phyloP scores from a whole-genome alignment of 2,329 filamentous ascomycete species.

The Paracamarosporium sp. region DNA sequence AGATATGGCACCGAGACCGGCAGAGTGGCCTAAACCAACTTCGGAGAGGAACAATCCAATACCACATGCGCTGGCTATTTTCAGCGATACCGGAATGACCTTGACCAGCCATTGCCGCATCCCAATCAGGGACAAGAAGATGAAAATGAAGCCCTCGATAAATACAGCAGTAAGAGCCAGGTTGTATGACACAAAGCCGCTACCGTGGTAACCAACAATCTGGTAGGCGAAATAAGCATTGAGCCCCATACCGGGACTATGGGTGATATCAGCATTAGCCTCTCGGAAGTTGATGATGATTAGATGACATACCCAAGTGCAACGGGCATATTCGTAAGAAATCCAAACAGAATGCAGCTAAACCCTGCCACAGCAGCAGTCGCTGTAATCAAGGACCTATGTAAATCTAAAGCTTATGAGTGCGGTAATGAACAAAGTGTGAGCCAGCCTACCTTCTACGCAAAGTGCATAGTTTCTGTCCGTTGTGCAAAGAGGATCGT shows the following conservation, averaged over 20 bases:
- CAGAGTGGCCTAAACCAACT: constrained; percentile 77
- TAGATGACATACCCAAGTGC: constrained; percentile 36
- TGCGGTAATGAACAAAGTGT: background rate
- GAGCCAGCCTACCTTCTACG: constrained; percentile 37
- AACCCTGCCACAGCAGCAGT: constrained; percentile 83
- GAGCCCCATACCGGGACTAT: constrained; percentile 55
- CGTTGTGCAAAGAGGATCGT: constrained; percentile 60
- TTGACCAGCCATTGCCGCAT: constrained; percentile 88
- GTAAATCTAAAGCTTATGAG: constrained; percentile 54
- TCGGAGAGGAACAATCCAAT: constrained; percentile 83
- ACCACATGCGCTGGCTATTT: constrained; percentile 83
- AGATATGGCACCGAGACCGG: constrained; percentile 80
- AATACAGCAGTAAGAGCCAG: constrained; percentile 86
- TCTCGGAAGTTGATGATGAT: constrained; percentile 7
- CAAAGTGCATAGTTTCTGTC: constrained; percentile 70
- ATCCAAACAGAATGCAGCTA: constrained; percentile 78
- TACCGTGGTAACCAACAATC: constrained; percentile 78
- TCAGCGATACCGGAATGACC: constrained; percentile 81
- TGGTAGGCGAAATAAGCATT: constrained; percentile 89
- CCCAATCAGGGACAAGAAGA: constrained; percentile 78
- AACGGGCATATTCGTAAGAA: constrained; percentile 75
- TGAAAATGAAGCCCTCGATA: constrained; percentile 85
- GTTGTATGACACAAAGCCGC: constrained; percentile 73
- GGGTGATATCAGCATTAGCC: background rate
- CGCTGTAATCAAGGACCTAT: constrained; percentile 81